Conservation (phyloP, 257 asterid genomes). For the Lithospermum erythrorhizon region DNA sequence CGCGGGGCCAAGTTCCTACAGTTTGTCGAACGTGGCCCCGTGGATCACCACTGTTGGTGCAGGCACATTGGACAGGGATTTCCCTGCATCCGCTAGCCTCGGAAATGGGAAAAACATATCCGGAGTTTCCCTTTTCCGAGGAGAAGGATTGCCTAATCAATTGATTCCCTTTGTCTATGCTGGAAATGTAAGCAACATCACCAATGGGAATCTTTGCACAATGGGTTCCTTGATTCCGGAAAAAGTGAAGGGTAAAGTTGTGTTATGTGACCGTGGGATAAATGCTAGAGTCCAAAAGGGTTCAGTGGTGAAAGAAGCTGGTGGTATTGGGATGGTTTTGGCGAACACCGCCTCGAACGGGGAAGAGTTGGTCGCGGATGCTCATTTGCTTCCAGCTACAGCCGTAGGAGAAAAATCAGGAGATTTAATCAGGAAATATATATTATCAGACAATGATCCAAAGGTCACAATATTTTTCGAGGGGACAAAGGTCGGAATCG, state of each 20-base stretch:
- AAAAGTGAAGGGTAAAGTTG: conserved; percentile 50
- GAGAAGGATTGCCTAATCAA: conserved; percentile 26
- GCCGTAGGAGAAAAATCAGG: conserved; percentile 50
- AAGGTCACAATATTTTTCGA: conserved; percentile 39
- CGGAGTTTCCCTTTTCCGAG: conserved; percentile 61
- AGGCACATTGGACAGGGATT: conserved; percentile 78
- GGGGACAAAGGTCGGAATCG: conserved; percentile 51
- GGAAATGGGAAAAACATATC: conserved; percentile 60
- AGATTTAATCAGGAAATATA: conserved; percentile 24
- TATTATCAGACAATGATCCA: conserved; percentile 34
- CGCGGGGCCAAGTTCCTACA: conserved; percentile 52
- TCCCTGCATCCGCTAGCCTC: conserved; percentile 74
- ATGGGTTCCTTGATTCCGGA: conserved; percentile 50
- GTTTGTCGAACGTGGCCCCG: conserved; percentile 66
- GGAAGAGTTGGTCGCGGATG: conserved; percentile 71
- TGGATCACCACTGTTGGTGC: conserved; percentile 96
- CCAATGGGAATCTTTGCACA: conserved; percentile 68
- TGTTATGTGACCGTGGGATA: conserved; percentile 60
- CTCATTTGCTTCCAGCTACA: conserved; percentile 57
- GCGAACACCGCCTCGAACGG: conserved; percentile 60
- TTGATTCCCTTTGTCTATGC: conserved; percentile 71
- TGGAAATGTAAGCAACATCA: conserved; percentile 49
- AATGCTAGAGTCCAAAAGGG: conserved; percentile 59
- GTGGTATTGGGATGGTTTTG: conserved; percentile 57
- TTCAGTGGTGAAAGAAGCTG: conserved; percentile 48